Base-by-base conservation (phyloP, 805 yeast genomes). In the Lipomyces sp. region DNA sequence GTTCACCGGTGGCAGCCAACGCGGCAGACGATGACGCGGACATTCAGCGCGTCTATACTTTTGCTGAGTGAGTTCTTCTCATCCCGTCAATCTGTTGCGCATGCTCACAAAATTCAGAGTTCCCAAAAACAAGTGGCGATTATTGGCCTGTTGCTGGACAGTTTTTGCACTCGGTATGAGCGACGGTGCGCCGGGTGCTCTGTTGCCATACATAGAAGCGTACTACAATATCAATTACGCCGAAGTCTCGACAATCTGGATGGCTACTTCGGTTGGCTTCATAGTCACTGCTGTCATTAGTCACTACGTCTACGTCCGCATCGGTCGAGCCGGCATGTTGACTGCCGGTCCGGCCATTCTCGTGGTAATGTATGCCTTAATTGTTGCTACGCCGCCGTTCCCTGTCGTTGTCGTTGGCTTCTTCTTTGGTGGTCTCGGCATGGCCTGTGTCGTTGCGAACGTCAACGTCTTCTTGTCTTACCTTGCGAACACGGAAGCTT, bases 161-260 rank as follows among this genome's bases (percentile, higher is more conserved):
- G 53, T 71, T 35, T 33, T 68, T 24, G 55, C 66, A 3, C 30
- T 64, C 1, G 73, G 73, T 4, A 4, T 71, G 37, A 65, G 58
- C 34, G 90, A 86, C 72, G 86, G 86, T 64, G 84, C 86, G 13
- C 84, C 87, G 1, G 90, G 89, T 65, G 87, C 88, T 0, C 74
- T 86, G n/a, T 75, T 86, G 60, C 88, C 87, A 4, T 76, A 78
- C 54, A 83, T 86, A 51, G 89, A 86, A 69, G 73, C 63, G 3
- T 79, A 81, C 72, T 86, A 85, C 72, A 62, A 72, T 45, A 79
- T 86, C 62, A 77, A 77, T 24, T 86, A 86, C 71, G 80, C 87
- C 2, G 71, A 83, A n/a, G 87, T 85, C 1, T 85, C 89, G 1
- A 72, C 84, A 63, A 81, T 86, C 59, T 86, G 89, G 89, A 75